Conservation (phyloP, 108 stramenopile genomes). For the Cyclotella kingstonii region DNA sequence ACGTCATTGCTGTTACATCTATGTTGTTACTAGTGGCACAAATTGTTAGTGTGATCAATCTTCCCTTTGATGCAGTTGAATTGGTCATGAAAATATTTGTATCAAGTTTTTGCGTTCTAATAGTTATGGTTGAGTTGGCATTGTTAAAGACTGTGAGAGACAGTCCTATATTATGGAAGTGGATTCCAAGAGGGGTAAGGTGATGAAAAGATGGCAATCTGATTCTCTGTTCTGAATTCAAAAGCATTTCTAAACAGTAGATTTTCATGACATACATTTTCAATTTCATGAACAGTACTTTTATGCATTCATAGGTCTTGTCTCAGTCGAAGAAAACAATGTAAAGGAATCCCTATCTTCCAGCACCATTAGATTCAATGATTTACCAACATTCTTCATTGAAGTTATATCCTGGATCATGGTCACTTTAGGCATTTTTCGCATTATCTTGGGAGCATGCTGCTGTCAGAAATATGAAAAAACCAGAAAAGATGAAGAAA, state of each 20-base stretch:
- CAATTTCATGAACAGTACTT: neutral
- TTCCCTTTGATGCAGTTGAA: constrained; percentile 12
- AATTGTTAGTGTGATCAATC: constrained; percentile 13
- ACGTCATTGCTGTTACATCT: too few species aligned
- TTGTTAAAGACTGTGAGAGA: constrained; percentile 1
- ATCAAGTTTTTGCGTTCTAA: constrained; percentile 5
- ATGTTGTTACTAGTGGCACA: constrained; percentile 13
- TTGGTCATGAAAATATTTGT: constrained; percentile 7
- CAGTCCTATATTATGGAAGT: constrained; percentile 10
- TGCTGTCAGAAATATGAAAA: constrained; percentile 13
- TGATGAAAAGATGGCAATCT: neutral
- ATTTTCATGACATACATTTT: neutral
- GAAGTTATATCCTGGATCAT: constrained; percentile 14
- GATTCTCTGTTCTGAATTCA: neutral
- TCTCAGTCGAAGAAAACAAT: constrained; percentile 19
- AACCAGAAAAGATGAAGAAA: too few species aligned
- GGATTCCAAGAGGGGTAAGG: constrained; percentile 15
- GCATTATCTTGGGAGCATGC: constrained; percentile 4
- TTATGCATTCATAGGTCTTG: constrained; percentile 8
- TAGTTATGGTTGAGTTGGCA: constrained; percentile 9
- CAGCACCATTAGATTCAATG: neutral
- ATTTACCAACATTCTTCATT: constrained; percentile 6
- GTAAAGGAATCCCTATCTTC: neutral
- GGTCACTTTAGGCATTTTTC: constrained; percentile 8
- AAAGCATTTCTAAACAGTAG: neutral